Base-by-base conservation (phyloP, 2,329 filamentous ascomycete genomes). In the Tolypocladium nubicola region DNA sequence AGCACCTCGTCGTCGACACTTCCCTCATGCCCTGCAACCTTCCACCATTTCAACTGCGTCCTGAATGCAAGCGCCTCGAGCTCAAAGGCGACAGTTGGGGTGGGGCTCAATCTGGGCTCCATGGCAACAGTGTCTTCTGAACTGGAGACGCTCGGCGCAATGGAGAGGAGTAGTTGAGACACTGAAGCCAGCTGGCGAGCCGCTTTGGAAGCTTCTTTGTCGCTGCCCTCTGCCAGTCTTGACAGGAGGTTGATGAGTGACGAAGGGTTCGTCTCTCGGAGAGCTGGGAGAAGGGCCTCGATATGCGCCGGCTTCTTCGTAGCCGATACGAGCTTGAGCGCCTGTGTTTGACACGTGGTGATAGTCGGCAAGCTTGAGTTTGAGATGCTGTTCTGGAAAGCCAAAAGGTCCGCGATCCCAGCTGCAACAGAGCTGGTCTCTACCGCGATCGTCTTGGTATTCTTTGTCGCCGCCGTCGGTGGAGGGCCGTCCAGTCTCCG, bases 141-240 rank as follows among this genome's bases (percentile, higher is more conserved):
- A 53, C 75, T 74, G 2, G 86, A 83, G n/a, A 87, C 75, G 63
- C 82, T 87, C 1, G 88, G 87, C 35, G 85, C 81, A 1, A 91
- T 71, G 0, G 83, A 80, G 1, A 91, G 73, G 0, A 91, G 72
- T 3, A 78, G 77, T 62, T 88, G 85, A 0, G 86, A 84, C 1
- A 90, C 66, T 0, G 77, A 79, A 54, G 90, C 86, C 21, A 92
- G 72, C 60, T 90, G 86, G 3, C 82, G 83, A 11, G 82, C 77
- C 21, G 79, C 75, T 66, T 88, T 90, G 9, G 74, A 71, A 13
- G 74, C 68, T n/a, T 80, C 76, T 19, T 78, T 72, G 3, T 73
- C 66, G 56, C 70, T 69, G 52, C 70, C 68, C 56, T 74, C 71
- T 0, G 76, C 75, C 7, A 78, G 74, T 9, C 73, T 69, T 9